Evolutionary conservation across 139 green algal species (phyloP).

Genomic region (Mychonastes homosphaera): DNA sequence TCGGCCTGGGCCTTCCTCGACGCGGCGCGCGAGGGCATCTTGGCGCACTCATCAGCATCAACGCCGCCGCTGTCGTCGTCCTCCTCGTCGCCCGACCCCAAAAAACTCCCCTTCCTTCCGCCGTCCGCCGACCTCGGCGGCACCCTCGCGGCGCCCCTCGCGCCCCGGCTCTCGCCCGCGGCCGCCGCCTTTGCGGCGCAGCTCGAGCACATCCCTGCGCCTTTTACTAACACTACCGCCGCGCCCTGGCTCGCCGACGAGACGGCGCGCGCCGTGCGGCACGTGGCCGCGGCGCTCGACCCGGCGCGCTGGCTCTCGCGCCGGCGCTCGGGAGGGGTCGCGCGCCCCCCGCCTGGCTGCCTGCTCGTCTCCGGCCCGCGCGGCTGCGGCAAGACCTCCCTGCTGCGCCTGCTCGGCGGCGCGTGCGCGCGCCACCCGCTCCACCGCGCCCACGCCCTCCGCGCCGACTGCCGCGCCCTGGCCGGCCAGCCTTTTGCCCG

Average conservation of each 20-base stretch:
- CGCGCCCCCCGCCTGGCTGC: slow-evolving; percentile 9
- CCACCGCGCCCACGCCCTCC: slow-evolving; percentile 14
- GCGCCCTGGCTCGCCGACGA: no score
- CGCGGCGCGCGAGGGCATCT: no score
- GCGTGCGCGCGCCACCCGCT: background rate
- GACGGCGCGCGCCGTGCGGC: background rate
- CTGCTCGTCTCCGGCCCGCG: background rate
- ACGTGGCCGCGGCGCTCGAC: slow-evolving; percentile 5
- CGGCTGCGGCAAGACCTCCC: slow-evolving; percentile 4
- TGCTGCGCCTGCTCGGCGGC: slow-evolving; percentile 14
- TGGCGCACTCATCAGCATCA: no score
- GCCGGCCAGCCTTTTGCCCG: slow-evolving; percentile 13
- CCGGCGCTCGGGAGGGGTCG: slow-evolving; percentile 8
- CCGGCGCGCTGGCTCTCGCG: slow-evolving; percentile 7
- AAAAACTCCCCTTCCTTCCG: no score
- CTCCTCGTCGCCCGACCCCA: no score
- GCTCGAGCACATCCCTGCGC: background rate
- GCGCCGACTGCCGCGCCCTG: slow-evolving; percentile 17
- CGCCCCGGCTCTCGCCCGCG: background rate
- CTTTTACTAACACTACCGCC: no score
- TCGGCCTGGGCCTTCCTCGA: no score
- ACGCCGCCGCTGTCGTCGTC: no score
- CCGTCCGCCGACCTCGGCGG: background rate
- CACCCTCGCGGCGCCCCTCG: background rate
- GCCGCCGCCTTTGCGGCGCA: background rate